Conservation (phyloP, 345 rosid species). For the Citrus trifoliata region DNA sequence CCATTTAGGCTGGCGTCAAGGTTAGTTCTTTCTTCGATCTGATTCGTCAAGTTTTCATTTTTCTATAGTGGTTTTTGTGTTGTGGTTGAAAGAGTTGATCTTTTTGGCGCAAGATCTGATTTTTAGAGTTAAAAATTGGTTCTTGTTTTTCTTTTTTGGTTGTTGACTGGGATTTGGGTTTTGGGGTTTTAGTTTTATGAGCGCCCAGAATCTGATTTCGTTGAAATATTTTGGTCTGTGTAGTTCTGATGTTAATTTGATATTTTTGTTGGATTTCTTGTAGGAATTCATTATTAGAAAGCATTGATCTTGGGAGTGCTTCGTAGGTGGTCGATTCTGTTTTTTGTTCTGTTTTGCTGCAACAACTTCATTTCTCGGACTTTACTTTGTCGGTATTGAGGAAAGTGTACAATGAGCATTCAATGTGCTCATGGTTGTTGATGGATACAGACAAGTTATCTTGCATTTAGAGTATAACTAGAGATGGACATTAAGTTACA, state of each 20-base stretch:
- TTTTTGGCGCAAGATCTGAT: slow-evolving; percentile 14
- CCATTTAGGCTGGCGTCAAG: background rate
- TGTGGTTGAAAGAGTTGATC: background rate
- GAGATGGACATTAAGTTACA: slow-evolving; percentile 49
- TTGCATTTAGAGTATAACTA: background rate
- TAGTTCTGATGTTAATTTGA: background rate
- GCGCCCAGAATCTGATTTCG: background rate
- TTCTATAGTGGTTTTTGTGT: background rate
- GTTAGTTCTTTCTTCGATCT: slow-evolving; percentile 11
- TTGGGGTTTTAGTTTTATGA: background rate
- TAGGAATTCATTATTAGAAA: background rate
- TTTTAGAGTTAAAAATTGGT: background rate
- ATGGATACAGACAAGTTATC: slow-evolving; percentile 13
- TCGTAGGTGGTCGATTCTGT: background rate
- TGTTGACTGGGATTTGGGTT: background rate
- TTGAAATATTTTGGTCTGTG: background rate
- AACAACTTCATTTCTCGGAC: background rate
- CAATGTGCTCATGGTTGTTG: background rate
- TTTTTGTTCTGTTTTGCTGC: background rate
- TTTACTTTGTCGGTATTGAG: slow-evolving; percentile 2
- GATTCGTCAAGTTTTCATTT: background rate
- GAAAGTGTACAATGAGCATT: background rate
- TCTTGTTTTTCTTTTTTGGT: background rate
- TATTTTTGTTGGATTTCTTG: background rate
- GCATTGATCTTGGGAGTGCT: slow-evolving; percentile 4